Conservation (phyloP, 139 green algal species). For the Desmodesmus armatus region DNA sequence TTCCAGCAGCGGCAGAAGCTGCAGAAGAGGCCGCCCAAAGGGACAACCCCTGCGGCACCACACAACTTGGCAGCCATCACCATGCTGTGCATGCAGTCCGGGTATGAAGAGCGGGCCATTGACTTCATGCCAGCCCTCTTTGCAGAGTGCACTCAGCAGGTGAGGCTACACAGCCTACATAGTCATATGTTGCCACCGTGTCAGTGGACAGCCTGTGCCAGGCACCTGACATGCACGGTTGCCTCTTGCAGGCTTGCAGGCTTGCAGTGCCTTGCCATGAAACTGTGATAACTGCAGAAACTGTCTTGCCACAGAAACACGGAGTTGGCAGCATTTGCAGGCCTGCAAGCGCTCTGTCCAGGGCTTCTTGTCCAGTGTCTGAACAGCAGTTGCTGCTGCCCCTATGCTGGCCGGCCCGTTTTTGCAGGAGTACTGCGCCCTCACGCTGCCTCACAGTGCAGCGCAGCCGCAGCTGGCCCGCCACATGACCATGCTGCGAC, state of each 20-base stretch:
- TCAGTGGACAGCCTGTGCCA: too few relatives aligned
- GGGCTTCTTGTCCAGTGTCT: not conserved
- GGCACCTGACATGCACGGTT: too few relatives aligned
- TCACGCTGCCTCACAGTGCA: constrained; percentile 67
- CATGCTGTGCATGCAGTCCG: constrained; percentile 73
- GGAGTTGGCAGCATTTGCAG: too few relatives aligned
- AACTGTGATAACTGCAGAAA: too few relatives aligned
- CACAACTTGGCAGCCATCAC: constrained; percentile 67
- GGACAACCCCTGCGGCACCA: not conserved
- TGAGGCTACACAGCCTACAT: too few relatives aligned
- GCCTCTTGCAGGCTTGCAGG: too few relatives aligned
- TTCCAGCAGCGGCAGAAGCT: not conserved
- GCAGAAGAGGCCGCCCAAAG: not conserved
- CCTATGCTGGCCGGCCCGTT: too few relatives aligned
- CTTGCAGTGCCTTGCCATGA: too few relatives aligned
- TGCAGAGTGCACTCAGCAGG: constrained; percentile 33
- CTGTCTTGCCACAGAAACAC: not conserved
- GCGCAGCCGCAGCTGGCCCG: constrained; percentile 55
- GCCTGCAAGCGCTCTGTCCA: too few relatives aligned
- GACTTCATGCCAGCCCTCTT: constrained; percentile 52
- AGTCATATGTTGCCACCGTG: too few relatives aligned
- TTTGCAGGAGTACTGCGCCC: constrained; percentile 61
- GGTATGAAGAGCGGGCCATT: constrained; percentile 54
- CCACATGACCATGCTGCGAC: constrained; percentile 55
- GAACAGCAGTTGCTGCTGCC: not conserved